phyloP scores from a whole-genome alignment of 305 asterid species.

The Nicotiana rustica region DNA sequence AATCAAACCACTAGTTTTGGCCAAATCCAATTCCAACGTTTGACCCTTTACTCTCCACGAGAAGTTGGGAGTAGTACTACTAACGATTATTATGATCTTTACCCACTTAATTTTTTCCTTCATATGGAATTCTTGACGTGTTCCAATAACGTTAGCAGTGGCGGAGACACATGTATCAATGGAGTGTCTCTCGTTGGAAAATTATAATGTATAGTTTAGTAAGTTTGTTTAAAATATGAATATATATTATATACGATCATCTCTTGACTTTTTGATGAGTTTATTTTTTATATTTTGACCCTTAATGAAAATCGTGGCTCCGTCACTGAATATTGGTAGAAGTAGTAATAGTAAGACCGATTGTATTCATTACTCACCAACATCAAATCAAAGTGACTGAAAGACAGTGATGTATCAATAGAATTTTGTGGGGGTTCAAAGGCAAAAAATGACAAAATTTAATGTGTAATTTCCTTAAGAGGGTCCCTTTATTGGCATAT shows the following conservation, averaged over 20 bases:
- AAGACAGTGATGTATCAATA: background rate
- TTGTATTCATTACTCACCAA: background rate
- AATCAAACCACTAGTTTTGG: background rate
- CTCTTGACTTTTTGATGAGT: no score
- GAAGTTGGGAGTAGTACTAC: background rate
- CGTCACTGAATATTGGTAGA: no score
- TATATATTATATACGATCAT: no score
- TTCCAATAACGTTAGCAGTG: background rate
- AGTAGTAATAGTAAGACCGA: background rate
- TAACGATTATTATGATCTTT: background rate
- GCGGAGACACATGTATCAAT: no score
- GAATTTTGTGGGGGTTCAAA: background rate
- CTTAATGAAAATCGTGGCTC: no score
- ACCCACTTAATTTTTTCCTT: background rate
- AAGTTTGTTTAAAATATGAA: no score
- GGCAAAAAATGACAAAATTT: conserved; percentile 3
- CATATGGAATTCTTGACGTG: background rate
- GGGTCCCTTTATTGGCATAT: background rate
- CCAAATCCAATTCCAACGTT: background rate
- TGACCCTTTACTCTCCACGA: background rate
- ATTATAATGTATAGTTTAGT: no score
- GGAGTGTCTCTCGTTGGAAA: no score
- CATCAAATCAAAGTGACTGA: conserved; percentile 22
- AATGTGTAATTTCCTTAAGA: background rate
- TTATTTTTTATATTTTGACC: no score